Conservation (phyloP, 2,329 filamentous ascomycete genomes). For the Colletotrichum abscissum region DNA sequence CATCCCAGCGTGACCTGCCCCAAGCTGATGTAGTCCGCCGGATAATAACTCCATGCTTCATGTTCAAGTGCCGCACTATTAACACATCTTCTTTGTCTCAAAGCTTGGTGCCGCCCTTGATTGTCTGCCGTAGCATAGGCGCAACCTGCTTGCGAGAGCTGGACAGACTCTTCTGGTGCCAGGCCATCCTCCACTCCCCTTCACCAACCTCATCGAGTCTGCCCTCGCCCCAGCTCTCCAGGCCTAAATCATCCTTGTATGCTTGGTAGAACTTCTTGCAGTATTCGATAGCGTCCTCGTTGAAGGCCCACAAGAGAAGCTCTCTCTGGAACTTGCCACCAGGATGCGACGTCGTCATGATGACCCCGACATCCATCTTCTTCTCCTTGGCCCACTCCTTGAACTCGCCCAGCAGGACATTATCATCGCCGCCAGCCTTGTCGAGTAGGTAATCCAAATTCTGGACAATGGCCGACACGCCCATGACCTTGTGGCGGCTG, state of each 20-base stretch:
- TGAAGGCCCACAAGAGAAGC: constrained; percentile 73
- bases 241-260: constrained; percentile 60
- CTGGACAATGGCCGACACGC: constrained; percentile 73
- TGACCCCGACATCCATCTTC: constrained; percentile 68
- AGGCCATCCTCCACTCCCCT: constrained; percentile 66
- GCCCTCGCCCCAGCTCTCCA: constrained; percentile 66
- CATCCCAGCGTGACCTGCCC: too few species aligned
- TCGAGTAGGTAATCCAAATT: constrained; percentile 68
- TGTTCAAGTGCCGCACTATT: not conserved
- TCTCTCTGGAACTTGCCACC: constrained; percentile 71
- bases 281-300: constrained; percentile 58
- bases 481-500: constrained; percentile 56
- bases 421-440: constrained; percentile 58
- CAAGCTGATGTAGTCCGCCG: not conserved
- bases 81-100: not conserved
- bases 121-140: constrained; percentile 70
- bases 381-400: constrained; percentile 66
- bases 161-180: constrained; percentile 73
- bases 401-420: constrained; percentile 60
- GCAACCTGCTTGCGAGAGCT: constrained; percentile 77
- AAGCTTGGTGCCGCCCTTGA: constrained; percentile 44
- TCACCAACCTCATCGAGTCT: constrained; percentile 53
- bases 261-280: constrained; percentile 64
- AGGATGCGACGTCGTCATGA: constrained; percentile 76
- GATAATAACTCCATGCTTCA: not conserved